Evolutionary conservation across 2,329 filamentous ascomycete species (phyloP), one percentile per base, ranked within the genome.

Genomic region (Knufia fluminis): DNA sequence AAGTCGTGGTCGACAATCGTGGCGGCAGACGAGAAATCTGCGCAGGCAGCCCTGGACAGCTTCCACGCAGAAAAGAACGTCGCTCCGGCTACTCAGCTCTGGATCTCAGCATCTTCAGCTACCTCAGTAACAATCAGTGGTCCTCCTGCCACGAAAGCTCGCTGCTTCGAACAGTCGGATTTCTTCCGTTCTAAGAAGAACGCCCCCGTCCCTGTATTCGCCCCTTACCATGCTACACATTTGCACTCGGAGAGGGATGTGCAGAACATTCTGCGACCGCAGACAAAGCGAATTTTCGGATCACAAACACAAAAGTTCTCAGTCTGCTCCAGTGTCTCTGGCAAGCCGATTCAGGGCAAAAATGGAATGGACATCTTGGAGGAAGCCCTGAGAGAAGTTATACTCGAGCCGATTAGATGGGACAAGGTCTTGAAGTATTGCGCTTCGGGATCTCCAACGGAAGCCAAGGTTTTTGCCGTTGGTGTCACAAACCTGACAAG

Each of bases 121-220:
- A 78, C 77, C 66, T 76, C 77, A 32, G 64, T 80, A 49, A 80
- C 77, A 14, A 71, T 81, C 60, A 79, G 76, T 54, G 78, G 76
- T 40, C 77, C 78, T 17, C 78, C 78, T 6, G 67, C 68, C 10
- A 73, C 72, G 3, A 71, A 77, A 31, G 69, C 71, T 54, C 67
- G 70, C 19, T 69, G 80, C 46, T 74, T 79, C 57, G 65, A 78
- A 48, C 50, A 54, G 7, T 67, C 64, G 17, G 67, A 71, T 24
- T 64, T 72, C 32, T 69, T 77, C 39, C 70, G 69, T 46, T 68
- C 71, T 39, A 70, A 70, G 54, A 74, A 76, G 56, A 72, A 71
- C 8, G 69, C 74, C 2, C 67, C 71, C 14, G 78, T 76, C 32
- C 71, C 76, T 4, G 72, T 80, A 16, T 77, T 73, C 55, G 78